Base-by-base conservation (phyloP, 2,329 filamentous ascomycete genomes). In the Purpureocillium lavendulum region DNA sequence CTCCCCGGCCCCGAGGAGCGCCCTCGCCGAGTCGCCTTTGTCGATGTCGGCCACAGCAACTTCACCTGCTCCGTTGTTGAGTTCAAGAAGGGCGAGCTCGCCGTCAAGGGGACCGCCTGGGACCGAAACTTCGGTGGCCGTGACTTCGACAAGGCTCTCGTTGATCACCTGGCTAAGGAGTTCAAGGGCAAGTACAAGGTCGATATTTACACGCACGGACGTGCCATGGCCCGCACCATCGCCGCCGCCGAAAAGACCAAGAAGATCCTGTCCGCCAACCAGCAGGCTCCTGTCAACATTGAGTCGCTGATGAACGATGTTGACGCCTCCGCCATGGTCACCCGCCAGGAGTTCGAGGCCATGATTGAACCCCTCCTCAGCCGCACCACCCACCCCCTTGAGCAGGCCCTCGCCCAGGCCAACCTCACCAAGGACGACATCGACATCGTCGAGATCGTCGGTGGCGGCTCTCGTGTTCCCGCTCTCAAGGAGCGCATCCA, bases 151-250 rank as follows among this genome's bases (percentile, higher is more conserved):
- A 84, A 88, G 69, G 88, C 87, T 46, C 70, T 98, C 39, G 84
- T 95, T 42, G 88, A 97, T 60, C 90, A 97, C 70, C 87, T 98
- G 58, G 85, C 84, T 55, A 82, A 86, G 58, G 89, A 97, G 66
- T 98, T 97, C 77, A 87, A 92, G 71, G 86, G 87, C 66, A 96
- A 94, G 67, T 94, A 87, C 80, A 95, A 94, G 77, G 85, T 97
- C 53, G 89, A 97, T 62, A 90, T 98, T 69, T 79, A 81, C 65
- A 81, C 79, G 51, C 92, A 97, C 70, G 77, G 82, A 50, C 95
- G 95, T 71, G 92, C 90, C 43, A 78, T 83, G 64, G 80, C 89
- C 51, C 87, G 92, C 61, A 86, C 94, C 53, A 76, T 85, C 32
- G 81, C 87, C 45, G 88, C 86, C 41, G 88, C 89, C 40, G 92